Evolutionary conservation across 257 asterid genomes (phyloP), one percentile per base, ranked within the genome.

Genomic region (Nemophila menziesii): DNA sequence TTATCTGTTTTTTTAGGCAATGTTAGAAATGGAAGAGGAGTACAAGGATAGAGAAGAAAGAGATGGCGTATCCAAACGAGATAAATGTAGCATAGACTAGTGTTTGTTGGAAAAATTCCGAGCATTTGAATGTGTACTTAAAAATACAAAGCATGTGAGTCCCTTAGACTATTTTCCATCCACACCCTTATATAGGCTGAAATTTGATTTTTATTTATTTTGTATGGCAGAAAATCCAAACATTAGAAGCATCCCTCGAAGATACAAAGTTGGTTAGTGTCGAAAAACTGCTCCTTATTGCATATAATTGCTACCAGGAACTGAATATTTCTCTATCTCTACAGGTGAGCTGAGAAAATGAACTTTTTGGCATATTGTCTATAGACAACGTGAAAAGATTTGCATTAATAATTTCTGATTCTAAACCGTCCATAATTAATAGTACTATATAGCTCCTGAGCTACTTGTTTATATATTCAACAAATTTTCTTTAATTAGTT

Each of bases 191-290:
- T 39, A 16, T 39, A 22, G 20, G 20, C 9, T 3, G 21, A 9
- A 39, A 5, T 39, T 3, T 2, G 4, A 5, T 18, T 33, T 16
- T 45, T 42, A 7, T 13, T 22, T 22, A 26, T 4, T 37, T 20
- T 44, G 10, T 41, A n/a, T 17, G 23, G 18, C 75, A 81, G 89
- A 79, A 82, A 76, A 67, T 82, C 33, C 61, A 57, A 51, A 66
- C 52, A 50, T 17, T 82, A 64, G 94, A 69, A 67, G 68, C 42
- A 41, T 80, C 78, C 33, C 56, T 82, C 20, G 65, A 55, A 41
- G 82, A 73, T n/a, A 67, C 78, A n/a, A 79, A 74, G 57, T 39
- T 44, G 82, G 92, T 78, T 48, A 69, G 74, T 67, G 39, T n/a
- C n/a, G n/a, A n/a, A n/a, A 26, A 10, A 8, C n/a, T n/a, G 19